Evolutionary conservation across 2,329 filamentous ascomycete species (phyloP), one percentile per base, ranked within the genome.

Genomic region (Zymoseptoria ardabiliae): DNA sequence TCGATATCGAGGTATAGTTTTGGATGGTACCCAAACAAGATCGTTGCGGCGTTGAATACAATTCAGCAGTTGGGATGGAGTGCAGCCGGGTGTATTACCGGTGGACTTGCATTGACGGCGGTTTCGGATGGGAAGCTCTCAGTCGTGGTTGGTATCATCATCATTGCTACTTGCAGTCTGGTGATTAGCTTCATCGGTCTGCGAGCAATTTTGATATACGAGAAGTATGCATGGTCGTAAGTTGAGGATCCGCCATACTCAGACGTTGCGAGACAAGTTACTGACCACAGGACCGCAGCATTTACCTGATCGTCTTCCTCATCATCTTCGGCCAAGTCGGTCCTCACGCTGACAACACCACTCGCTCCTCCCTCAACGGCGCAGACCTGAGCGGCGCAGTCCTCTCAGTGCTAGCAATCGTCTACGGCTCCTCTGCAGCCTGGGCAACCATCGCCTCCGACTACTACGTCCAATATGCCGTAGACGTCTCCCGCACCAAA

Each of bases 21-120:
- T 59, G 78, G 78, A n/a, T 80, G 78, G 74, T 80, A 73, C 61
- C 77, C 78, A 17, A 77, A 77, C 56, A 80, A 80, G 63, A 68
- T 80, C 57, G 74, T 77, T 57, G 77, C 77, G 4, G 67, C 75
- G 1, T 73, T 80, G 51, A 81, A 80, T 53, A 75, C 77, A 25
- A 70, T 80, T 28, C 73, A 78, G 53, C 77, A 79, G 62, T 71
- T 77, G 23, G 76, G 76, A 3, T 78, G 73, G 72, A 71, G 70
- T 22, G 72, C 73, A 7, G 74, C 76, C 10, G 74, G 74, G 5
- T 77, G 74, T 54, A 76, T 78, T 53, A 76, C 75, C 11, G 75
- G 74, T 45, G 76, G 76, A 23, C 68, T 77, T 2, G 74, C 75
- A 1, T 66, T 78, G 56, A 72, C 71, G 25, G 76, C 74, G 9